phyloP scores from a whole-genome alignment of 2,329 filamentous ascomycete genomes.

The Clonostachys rosea region DNA sequence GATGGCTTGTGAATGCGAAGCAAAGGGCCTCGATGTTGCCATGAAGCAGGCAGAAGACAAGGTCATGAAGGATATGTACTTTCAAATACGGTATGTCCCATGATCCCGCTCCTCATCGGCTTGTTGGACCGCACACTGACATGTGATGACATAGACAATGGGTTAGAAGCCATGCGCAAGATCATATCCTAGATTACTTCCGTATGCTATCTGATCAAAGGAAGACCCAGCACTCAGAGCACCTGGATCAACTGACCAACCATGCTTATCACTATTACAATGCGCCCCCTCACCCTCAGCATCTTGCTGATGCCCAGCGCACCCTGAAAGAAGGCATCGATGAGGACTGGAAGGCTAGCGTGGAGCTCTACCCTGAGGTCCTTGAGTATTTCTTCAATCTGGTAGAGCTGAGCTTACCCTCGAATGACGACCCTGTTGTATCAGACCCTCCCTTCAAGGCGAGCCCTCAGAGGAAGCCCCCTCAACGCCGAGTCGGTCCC shows the following conservation, averaged over 20 bases:
- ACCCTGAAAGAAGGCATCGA: constrained; percentile 70
- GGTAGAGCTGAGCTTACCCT: constrained; percentile 61
- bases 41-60: constrained; percentile 58
- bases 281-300: constrained; percentile 51
- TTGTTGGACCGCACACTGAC: not conserved
- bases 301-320: constrained; percentile 61
- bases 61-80: constrained; percentile 60
- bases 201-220: constrained; percentile 55
- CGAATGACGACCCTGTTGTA: constrained; percentile 54
- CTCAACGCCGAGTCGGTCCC: constrained; percentile 26
- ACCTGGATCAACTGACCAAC: constrained; percentile 50
- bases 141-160: constrained; percentile 38
- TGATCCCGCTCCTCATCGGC: constrained; percentile 1
- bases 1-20: constrained; percentile 60
- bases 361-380: constrained; percentile 76
- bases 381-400: constrained; percentile 75
- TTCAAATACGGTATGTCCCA: constrained; percentile 54
- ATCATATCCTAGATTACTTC: constrained; percentile 65
- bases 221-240: constrained; percentile 49
- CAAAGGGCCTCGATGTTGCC: constrained; percentile 58
- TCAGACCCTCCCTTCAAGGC: constrained; percentile 56
- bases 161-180: constrained; percentile 62
- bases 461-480: constrained; percentile 39
- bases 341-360: constrained; percentile 72
- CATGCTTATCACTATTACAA: constrained; percentile 55